A percentile compares a stretch with the other conserved stretches of the same genome.
Evolutionary conservation across 2,329 filamentous ascomycete genomes (phyloP).

Genomic region (Lasiodiplodia sp.): DNA sequence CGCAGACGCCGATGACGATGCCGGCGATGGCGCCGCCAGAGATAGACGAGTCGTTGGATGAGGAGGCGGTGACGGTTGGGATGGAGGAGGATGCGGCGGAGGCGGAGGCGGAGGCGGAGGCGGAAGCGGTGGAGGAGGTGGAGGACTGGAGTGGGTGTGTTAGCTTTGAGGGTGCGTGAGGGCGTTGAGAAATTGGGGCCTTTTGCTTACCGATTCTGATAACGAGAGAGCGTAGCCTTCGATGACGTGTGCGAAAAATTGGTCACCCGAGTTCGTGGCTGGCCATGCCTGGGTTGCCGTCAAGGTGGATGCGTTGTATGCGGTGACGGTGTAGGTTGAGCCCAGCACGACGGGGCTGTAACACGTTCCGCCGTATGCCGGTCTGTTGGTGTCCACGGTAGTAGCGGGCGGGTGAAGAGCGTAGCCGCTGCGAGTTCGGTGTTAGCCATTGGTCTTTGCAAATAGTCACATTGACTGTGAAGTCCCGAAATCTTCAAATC

Average conservation of each 20-base stretch:
- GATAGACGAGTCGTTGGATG: conserved; percentile 28
- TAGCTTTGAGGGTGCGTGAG: background rate
- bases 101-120: background rate
- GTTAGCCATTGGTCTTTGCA: background rate
- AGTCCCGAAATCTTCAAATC: background rate
- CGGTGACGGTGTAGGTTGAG: conserved; percentile 33
- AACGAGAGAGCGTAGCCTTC: conserved; percentile 36
- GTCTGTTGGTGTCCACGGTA: conserved; percentile 34
- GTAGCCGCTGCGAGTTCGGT: conserved; percentile 32
- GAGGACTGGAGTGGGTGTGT: background rate
- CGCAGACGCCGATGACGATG: conserved; percentile 35
- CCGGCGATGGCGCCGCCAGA: conserved; percentile 37
- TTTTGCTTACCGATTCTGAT: conserved; percentile 1
- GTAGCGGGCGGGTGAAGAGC: conserved; percentile 34
- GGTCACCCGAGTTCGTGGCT: conserved; percentile 28
- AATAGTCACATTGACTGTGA: background rate
- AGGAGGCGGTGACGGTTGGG: conserved; percentile 1
- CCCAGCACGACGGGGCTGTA: conserved; percentile 36
- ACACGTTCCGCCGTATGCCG: conserved; percentile 40
- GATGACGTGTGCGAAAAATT: conserved; percentile 41
- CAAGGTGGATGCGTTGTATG: conserved; percentile 34
- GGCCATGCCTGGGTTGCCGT: conserved; percentile 29
- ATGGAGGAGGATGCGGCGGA: background rate
- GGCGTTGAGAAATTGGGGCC: background rate
- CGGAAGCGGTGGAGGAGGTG: background rate